Base-by-base conservation (phyloP, 1,139 yeast species). In the Sugiyamaella pinicola region DNA sequence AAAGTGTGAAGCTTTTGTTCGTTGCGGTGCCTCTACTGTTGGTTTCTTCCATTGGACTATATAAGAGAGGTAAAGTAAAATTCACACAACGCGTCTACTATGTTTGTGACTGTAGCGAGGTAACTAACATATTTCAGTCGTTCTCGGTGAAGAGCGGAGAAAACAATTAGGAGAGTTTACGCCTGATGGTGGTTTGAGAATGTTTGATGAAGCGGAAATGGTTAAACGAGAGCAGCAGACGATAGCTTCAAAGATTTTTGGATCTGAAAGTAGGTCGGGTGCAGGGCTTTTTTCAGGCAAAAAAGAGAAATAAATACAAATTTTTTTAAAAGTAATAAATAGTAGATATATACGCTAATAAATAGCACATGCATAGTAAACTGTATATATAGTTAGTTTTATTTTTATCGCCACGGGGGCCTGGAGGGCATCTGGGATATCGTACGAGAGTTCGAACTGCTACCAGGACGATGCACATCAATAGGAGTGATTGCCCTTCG, bases 141-240 rank as follows among this genome's bases (percentile, higher is more conserved):
- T 73, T 24, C 64, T 71, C 1, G 81, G 81, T 4, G 74, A 75
- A 28, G 78, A 76, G 55, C 71, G 79, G 58, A 71, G 70, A 44
- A 70, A 71, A 2, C 83, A 78, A 58, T 65, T 71, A 15, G 84
- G 83, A 5, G 81, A 76, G 52, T 68, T 72, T 53, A 72, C 78
- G 51, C 72, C 74, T 0, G 82, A 78, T 54, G 82, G 82, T 0
- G 69, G 75, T 2, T 66, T 77, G 6, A 67, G 79, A 21, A 64
- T 73, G 52, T 80, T 78, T 63, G 65, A 71, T 7, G 75, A 72
- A 17, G 74, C 74, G 40, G 83, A 80, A 58, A 72, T 69, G 48
- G 56, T 61, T 4, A 67, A 66, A 51, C 64, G 69, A 12, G 76
- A 76, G 55, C 58, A 62, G 46, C 61, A 69, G 39, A 65, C 74